These are phyloP conservation scores for Cyclocybe cylindracea DNA, from an alignment of 768 basidiomycete genomes.

Conservation along the genomic window DNA sequence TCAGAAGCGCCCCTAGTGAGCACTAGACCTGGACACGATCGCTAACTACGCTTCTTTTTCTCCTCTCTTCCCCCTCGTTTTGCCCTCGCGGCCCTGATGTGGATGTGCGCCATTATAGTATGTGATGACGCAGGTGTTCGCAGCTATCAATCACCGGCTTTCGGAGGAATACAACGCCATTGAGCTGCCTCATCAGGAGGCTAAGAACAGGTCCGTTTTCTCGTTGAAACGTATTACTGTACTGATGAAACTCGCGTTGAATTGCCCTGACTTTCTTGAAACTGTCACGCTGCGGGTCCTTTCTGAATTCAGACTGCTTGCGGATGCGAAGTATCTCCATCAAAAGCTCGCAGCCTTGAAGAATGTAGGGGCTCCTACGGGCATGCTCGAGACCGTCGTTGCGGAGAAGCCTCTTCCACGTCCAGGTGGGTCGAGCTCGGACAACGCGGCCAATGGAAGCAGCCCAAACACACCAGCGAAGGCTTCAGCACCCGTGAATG, in stretches of 20 bases:
- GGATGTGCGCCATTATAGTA: slow-evolving; percentile 44
- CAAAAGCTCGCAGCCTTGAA: slow-evolving; percentile 75
- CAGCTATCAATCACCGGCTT: slow-evolving; percentile 87
- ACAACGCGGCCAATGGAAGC: slow-evolving; percentile 7
- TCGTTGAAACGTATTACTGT: background rate
- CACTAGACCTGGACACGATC: slow-evolving; percentile 4
- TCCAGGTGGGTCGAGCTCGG: slow-evolving; percentile 19
- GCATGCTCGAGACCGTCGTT: slow-evolving; percentile 85
- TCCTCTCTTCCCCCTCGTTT: background rate
- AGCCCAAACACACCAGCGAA: slow-evolving; percentile 13
- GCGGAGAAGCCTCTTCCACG: slow-evolving; percentile 71
- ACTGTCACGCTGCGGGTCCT: background rate
- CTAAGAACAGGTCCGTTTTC: slow-evolving; percentile 74
- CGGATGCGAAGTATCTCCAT: slow-evolving; percentile 77
- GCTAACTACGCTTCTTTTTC: slow-evolving; percentile 12
- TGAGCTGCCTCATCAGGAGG: slow-evolving; percentile 79
- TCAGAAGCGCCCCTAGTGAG: slow-evolving; percentile 1
- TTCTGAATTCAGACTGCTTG: slow-evolving; percentile 59
- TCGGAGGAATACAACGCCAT: slow-evolving; percentile 84
- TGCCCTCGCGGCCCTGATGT: background rate
- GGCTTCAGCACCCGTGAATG: slow-evolving; percentile 18
- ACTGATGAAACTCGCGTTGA: background rate
- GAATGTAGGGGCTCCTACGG: slow-evolving; percentile 69
- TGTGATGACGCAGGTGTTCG: slow-evolving; percentile 95
- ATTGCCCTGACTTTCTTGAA: background rate